These are phyloP conservation scores for Eucalyptus sp. DNA, from an alignment of 345 rosid genomes.

Conservation along the genomic window DNA sequence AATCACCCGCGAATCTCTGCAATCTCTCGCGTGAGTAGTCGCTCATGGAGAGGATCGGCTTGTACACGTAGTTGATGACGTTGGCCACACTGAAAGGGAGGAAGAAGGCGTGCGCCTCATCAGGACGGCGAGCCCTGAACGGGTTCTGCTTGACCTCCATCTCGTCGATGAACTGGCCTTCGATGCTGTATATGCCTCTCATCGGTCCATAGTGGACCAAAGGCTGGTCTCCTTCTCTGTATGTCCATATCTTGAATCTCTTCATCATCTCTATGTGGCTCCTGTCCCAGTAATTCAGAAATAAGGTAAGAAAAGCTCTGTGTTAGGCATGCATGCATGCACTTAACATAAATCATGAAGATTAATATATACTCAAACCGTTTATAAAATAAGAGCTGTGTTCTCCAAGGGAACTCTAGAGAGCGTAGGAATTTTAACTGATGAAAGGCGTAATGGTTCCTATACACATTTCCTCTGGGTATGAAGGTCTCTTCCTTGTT, in stretches of 20 bases:
- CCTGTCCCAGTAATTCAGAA: constrained; percentile 3
- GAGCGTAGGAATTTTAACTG: constrained; percentile 23
- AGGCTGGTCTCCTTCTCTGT: constrained; percentile 51
- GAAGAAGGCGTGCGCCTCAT: constrained; percentile 12
- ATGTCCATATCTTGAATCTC: constrained; percentile 13
- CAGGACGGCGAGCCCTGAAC: constrained; percentile 36
- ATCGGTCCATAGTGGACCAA: constrained; percentile 36
- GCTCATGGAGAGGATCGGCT: constrained; percentile 7
- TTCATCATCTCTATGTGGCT: constrained; percentile 48
- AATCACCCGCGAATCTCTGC: not conserved
- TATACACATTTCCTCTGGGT: constrained; percentile 39
- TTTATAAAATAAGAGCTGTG: not conserved
- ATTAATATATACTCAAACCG: not conserved
- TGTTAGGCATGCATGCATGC: not conserved
- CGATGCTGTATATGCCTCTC: constrained; percentile 35
- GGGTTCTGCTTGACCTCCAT: constrained; percentile 18
- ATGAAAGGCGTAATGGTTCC: constrained; percentile 48
- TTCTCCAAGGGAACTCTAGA: not conserved
- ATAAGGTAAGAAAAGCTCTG: not conserved
- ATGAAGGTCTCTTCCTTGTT: constrained; percentile 16
- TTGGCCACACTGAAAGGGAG: not conserved
- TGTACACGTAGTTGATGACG: constrained; percentile 23
- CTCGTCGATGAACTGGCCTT: constrained; percentile 10
- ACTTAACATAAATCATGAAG: not conserved
- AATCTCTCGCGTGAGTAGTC: constrained; percentile 15